These are phyloP conservation scores for Cicer chorassanicum DNA, from an alignment of 306 rosid genomes.

Conservation along the genomic window DNA sequence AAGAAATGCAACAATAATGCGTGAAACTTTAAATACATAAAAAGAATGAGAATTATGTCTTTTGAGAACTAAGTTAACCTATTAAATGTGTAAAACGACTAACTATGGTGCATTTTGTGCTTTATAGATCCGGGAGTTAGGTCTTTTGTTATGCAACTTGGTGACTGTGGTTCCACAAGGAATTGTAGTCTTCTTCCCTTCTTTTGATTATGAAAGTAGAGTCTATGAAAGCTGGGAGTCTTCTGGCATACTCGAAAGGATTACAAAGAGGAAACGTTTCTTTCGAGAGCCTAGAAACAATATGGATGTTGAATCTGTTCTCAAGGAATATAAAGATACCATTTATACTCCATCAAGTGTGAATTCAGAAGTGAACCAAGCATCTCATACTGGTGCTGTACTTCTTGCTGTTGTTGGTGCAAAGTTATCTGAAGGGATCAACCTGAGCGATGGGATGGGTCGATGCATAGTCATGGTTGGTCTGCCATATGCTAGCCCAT, in stretches of 20 bases:
- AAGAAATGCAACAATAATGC: not conserved
- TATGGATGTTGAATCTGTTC: constrained; percentile 82
- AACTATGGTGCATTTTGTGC: constrained; percentile 43
- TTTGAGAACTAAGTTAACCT: not conserved
- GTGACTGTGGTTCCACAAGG: constrained; percentile 82
- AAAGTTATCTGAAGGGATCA: constrained; percentile 96
- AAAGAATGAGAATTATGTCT: not conserved
- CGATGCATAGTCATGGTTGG: constrained; percentile 95
- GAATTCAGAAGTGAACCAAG: constrained; percentile 54
- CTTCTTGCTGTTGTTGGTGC: constrained; percentile 95
- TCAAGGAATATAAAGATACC: constrained; percentile 75
- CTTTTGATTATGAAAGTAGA: constrained; percentile 85
- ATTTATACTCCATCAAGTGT: constrained; percentile 50
- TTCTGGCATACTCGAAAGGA: constrained; percentile 83
- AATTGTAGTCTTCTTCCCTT: constrained; percentile 91
- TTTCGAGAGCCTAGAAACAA: constrained; percentile 93
- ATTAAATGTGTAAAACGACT: constrained; percentile 20
- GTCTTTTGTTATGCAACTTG: constrained; percentile 84
- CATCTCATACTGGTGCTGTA: constrained; percentile 69
- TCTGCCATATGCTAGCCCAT: constrained; percentile 90
- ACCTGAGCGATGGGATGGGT: constrained; percentile 98
- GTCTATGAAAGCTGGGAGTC: constrained; percentile 78
- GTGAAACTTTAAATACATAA: not conserved
- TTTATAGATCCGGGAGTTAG: constrained; percentile 80
- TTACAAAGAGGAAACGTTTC: constrained; percentile 72